These are phyloP conservation scores for Didymella pinodella DNA, from an alignment of 2,329 filamentous ascomycete species.

Conservation along the genomic window DNA sequence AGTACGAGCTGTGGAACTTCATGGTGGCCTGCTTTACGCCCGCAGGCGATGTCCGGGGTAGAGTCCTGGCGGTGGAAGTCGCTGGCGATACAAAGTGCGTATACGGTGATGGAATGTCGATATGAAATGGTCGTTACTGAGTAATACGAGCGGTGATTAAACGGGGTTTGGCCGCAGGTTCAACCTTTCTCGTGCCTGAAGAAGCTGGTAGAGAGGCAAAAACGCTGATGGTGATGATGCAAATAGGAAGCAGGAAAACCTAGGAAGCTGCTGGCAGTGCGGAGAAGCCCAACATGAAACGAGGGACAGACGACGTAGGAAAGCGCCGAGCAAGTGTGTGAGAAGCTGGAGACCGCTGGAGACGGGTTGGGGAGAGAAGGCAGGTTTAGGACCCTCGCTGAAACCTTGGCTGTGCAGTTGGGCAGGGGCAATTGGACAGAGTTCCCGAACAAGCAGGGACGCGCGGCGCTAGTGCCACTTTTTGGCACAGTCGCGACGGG, in stretches of 20 bases:
- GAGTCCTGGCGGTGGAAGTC: constrained; percentile 5
- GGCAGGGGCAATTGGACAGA: constrained; percentile 31
- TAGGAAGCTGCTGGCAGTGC: constrained; percentile 17
- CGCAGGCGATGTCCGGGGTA: constrained; percentile 34
- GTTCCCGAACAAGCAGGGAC: constrained; percentile 38
- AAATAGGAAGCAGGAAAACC: constrained; percentile 21
- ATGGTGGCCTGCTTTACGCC: constrained; percentile 42
- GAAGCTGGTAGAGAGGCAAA: constrained; percentile 22
- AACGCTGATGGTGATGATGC: constrained; percentile 24
- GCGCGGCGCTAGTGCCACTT: constrained; percentile 33
- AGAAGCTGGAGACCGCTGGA: constrained; percentile 29
- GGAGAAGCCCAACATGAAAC: constrained; percentile 44
- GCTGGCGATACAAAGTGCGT: constrained; percentile 9
- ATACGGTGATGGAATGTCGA: constrained; percentile 21
- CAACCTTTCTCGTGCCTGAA: constrained; percentile 46
- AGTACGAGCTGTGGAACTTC: constrained; percentile 47
- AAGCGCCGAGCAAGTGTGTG: constrained; percentile 30
- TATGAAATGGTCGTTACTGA: constrained; percentile 19
- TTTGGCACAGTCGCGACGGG: constrained; percentile 25
- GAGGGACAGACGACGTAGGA: constrained; percentile 41
- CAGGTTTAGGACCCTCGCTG: constrained; percentile 40
- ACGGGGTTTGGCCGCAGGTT: constrained; percentile 44
- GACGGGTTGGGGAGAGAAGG: constrained; percentile 29
- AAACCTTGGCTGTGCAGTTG: constrained; percentile 37
- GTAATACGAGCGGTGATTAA: constrained; percentile 38